Percentiles rank a stretch among this genome's conserved stretches.
Evolutionary conservation across 345 rosid genomes (phyloP).

Genomic region (Camelina laxa): DNA sequence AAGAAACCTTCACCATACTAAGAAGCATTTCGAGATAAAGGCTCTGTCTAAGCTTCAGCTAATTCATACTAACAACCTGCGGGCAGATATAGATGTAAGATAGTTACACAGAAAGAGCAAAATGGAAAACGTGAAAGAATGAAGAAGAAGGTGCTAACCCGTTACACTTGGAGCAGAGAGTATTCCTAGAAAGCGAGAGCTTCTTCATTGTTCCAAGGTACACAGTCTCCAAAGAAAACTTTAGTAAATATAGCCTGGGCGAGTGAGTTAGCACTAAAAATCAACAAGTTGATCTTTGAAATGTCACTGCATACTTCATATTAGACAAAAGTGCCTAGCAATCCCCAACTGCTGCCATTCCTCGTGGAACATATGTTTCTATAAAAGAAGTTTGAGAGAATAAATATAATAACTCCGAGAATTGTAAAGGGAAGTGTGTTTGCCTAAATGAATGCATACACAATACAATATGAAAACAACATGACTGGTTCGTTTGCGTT

Average conservation of each 20-base stretch:
- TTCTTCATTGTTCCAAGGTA: too few relatives aligned
- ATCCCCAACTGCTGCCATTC: constrained; percentile 6
- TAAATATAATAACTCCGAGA: not conserved
- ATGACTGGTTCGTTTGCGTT: constrained; percentile 9
- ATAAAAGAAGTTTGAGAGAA: not conserved
- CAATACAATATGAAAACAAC: constrained; percentile 6
- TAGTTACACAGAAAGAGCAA: too few relatives aligned
- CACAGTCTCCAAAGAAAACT: too few relatives aligned
- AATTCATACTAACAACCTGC: too few relatives aligned
- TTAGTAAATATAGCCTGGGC: not conserved
- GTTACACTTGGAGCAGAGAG: too few relatives aligned
- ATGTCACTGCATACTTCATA: constrained; percentile 20
- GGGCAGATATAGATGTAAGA: too few relatives aligned
- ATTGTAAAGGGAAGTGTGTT: not conserved
- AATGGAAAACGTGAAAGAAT: too few relatives aligned
- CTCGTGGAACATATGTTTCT: constrained; percentile 7
- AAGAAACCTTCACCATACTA: constrained; percentile 83
- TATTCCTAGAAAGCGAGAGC: too few relatives aligned
- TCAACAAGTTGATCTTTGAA: constrained; percentile 20
- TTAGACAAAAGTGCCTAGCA: constrained; percentile 33
- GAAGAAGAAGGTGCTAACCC: too few relatives aligned
- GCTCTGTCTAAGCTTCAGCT: too few relatives aligned
- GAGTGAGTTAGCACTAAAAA: constrained; percentile 3
- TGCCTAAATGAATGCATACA: constrained; percentile 29
- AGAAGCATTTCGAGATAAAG: too few relatives aligned